Percentiles rank a stretch among this genome's conserved stretches.
Conservation (phyloP, 257 asterid species). For the Solanum chilense region DNA sequence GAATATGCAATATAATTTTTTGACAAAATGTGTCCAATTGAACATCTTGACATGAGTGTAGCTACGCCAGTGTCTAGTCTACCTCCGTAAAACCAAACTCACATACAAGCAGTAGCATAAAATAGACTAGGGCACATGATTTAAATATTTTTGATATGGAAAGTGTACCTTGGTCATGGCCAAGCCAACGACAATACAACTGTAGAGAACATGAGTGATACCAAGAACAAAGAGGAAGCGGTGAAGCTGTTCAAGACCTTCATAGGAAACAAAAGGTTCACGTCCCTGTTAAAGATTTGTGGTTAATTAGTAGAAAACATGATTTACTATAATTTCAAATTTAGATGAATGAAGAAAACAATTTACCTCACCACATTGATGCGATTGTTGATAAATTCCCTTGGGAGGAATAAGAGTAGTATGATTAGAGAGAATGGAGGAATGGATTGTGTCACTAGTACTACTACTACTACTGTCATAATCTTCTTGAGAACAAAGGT, state of each 20-base stretch:
- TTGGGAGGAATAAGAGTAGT: slow-evolving; percentile 45
- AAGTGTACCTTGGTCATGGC: slow-evolving; percentile 80
- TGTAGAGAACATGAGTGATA: slow-evolving; percentile 67
- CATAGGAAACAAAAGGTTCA: slow-evolving; percentile 79
- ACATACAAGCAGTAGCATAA: not conserved
- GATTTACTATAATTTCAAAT: not conserved
- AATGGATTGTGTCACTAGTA: slow-evolving; percentile 12
- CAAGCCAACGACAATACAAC: slow-evolving; percentile 63
- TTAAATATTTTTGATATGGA: too few species aligned
- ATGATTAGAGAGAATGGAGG: slow-evolving; percentile 14
- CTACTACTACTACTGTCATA: slow-evolving; percentile 6
- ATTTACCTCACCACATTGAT: slow-evolving; percentile 64
- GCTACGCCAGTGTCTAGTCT: not conserved
- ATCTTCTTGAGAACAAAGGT: slow-evolving; percentile 57
- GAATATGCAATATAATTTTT: too few species aligned
- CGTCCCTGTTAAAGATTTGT: slow-evolving; percentile 41
- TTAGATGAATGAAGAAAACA: not conserved
- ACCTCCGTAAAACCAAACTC: not conserved
- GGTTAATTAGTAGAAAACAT: not conserved
- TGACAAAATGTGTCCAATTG: too few species aligned
- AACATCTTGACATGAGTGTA: too few species aligned
- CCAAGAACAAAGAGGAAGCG: slow-evolving; percentile 87
- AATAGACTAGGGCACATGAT: not conserved
- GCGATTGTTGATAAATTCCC: slow-evolving; percentile 28
- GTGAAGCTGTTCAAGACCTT: slow-evolving; percentile 85